These are phyloP conservation scores for Melaleuca alternifolia DNA, from an alignment of 345 rosid species.

Conservation along the genomic window DNA sequence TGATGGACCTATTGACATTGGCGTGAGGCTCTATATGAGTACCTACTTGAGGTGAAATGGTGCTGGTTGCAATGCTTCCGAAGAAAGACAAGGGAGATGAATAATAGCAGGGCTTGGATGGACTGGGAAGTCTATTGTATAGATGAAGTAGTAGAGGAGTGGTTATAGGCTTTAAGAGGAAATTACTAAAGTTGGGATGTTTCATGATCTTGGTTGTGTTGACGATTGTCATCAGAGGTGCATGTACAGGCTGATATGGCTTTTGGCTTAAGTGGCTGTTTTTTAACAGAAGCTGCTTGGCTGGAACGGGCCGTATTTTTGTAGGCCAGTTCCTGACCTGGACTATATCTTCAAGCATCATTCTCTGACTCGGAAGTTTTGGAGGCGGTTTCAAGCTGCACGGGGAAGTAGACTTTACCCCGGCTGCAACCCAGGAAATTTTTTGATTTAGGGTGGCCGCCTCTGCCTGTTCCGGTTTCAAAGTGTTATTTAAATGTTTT, in stretches of 20 bases:
- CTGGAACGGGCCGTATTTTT: slow-evolving; percentile 32
- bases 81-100: background rate
- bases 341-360: background rate
- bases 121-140: background rate
- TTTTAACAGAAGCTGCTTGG: slow-evolving; percentile 35
- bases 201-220: background rate
- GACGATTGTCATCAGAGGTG: slow-evolving; percentile 11
- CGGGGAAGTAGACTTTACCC: background rate
- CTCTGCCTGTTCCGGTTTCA: background rate
- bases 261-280: slow-evolving; percentile 25
- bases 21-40: slow-evolving; percentile 59
- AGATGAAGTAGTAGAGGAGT: background rate
- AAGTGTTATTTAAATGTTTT: background rate
- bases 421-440: background rate
- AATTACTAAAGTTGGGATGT: background rate
- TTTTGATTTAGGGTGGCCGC: slow-evolving; percentile 3
- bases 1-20: slow-evolving; percentile 69
- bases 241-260: slow-evolving; percentile 14
- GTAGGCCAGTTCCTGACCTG: slow-evolving; percentile 21
- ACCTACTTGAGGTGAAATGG: slow-evolving; percentile 37
- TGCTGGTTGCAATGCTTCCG: background rate
- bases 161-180: background rate
- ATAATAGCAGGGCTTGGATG: background rate
- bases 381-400: background rate
- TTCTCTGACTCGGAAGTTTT: background rate